Conservation (phyloP, 225 moss, liverwort and hornwort species). For the Pleurozium schreberi region DNA sequence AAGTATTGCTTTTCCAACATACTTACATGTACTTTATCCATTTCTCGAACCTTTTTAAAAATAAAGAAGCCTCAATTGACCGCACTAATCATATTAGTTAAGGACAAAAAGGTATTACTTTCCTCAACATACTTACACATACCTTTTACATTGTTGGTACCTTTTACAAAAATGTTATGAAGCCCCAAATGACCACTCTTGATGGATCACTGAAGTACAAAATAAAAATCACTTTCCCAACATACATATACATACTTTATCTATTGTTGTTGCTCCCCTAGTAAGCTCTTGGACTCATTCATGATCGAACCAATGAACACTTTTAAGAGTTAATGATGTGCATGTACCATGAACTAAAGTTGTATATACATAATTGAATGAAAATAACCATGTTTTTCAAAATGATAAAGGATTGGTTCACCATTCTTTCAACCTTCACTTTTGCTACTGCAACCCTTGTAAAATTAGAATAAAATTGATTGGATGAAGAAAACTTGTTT, state of each 20-base stretch:
- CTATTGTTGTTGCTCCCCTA: not conserved
- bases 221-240: not conserved
- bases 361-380: not conserved
- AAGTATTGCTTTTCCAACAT: too few relatives aligned
- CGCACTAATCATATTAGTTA: too few relatives aligned
- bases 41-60: too few relatives aligned
- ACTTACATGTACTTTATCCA: too few relatives aligned
- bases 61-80: too few relatives aligned
- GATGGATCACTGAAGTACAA: not conserved
- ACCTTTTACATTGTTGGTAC: not conserved
- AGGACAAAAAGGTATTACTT: too few relatives aligned
- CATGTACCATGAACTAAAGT: not conserved
- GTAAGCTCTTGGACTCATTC: not conserved
- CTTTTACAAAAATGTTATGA: not conserved
- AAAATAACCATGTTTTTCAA: not conserved
- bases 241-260: not conserved
- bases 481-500: not conserved
- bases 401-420: not conserved
- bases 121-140: not conserved
- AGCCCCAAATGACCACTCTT: accelerated
- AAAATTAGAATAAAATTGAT: not conserved
- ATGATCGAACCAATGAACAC: not conserved
- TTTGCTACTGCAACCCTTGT: not conserved
- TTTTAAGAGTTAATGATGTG: too few relatives aligned
- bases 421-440: not conserved